phyloP scores from a whole-genome alignment of 1,284 basidiomycete species.

The Entoloma clypeatum region DNA sequence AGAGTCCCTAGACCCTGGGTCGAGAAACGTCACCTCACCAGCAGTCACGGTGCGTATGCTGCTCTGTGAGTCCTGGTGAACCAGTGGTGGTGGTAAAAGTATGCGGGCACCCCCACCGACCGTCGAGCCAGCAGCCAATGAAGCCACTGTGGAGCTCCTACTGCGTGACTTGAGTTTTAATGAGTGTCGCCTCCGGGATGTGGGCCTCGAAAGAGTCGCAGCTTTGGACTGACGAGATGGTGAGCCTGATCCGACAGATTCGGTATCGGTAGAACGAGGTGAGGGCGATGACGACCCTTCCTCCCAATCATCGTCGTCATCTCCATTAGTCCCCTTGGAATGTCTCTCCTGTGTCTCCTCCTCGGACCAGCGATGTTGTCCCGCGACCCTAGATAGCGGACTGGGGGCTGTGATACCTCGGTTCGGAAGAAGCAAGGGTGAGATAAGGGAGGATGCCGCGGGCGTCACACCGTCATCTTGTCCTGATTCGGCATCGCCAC shows the following conservation, averaged over 20 bases:
- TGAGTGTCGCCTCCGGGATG: constrained; percentile 22
- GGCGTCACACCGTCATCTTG: constrained; percentile 38
- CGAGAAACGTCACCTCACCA: constrained; percentile 35
- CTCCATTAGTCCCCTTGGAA: too few relatives aligned
- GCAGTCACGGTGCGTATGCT: constrained; percentile 69
- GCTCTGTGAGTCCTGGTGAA: constrained; percentile 52
- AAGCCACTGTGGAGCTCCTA: constrained; percentile 59
- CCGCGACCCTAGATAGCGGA: constrained; percentile 56
- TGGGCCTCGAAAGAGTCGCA: constrained; percentile 21
- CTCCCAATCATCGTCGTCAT: constrained; percentile 34
- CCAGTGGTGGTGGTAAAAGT: constrained; percentile 23
- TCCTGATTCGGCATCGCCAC: constrained; percentile 22
- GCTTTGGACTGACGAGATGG: constrained; percentile 16
- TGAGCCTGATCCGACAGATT: constrained; percentile 36
- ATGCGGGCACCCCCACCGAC: too few relatives aligned
- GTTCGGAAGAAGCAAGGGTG: constrained; percentile 29
- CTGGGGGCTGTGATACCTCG: constrained; percentile 48
- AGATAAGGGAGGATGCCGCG: constrained; percentile 25
- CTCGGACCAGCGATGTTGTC: constrained; percentile 48
- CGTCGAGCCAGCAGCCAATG: constrained; percentile 47
- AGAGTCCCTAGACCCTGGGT: too few relatives aligned
- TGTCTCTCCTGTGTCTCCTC: constrained; percentile 31
- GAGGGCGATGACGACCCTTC: constrained; percentile 36
- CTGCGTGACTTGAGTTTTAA: constrained; percentile 40
- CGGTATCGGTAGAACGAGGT: constrained; percentile 46